A percentile compares a stretch with the other conserved stretches of the same genome.
These are phyloP conservation scores for Cordyceps cicadae DNA, from an alignment of 2,329 filamentous ascomycete genomes.

Conservation along the genomic window DNA sequence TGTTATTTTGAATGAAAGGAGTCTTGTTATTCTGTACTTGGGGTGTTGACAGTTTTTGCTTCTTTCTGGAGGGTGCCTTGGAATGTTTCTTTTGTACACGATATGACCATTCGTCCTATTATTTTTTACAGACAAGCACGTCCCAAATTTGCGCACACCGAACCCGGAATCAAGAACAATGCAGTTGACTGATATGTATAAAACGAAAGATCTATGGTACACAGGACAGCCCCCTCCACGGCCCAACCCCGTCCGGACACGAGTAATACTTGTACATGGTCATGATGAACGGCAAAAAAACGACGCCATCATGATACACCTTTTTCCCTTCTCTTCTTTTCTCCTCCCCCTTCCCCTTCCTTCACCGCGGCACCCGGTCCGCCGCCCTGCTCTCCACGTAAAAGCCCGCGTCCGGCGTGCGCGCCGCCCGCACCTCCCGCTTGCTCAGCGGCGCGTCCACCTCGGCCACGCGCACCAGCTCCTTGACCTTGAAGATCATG, in stretches of 20 bases:
- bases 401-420: slow-evolving; percentile 73
- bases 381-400: slow-evolving; percentile 56
- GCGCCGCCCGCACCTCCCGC: slow-evolving; percentile 58
- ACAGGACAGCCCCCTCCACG: neutral
- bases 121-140: neutral
- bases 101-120: neutral
- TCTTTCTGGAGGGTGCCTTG: neutral
- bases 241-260: neutral
- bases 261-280: slow-evolving; percentile 2
- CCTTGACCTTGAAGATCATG: slow-evolving; percentile 90
- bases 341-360: neutral
- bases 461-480: slow-evolving; percentile 76
- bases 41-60: neutral
- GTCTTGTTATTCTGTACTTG: neutral
- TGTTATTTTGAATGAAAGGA: neutral
- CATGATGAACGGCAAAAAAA: neutral
- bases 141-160: neutral
- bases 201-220: neutral
- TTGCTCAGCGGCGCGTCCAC: slow-evolving; percentile 58
- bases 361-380: neutral
- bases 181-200: neutral
- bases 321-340: neutral
- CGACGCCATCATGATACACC: neutral
- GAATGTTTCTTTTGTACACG: neutral
- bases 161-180: neutral